Evolutionary conservation across 2,329 filamentous ascomycete species (phyloP).

Genomic region (Fusarium heterosporum): DNA sequence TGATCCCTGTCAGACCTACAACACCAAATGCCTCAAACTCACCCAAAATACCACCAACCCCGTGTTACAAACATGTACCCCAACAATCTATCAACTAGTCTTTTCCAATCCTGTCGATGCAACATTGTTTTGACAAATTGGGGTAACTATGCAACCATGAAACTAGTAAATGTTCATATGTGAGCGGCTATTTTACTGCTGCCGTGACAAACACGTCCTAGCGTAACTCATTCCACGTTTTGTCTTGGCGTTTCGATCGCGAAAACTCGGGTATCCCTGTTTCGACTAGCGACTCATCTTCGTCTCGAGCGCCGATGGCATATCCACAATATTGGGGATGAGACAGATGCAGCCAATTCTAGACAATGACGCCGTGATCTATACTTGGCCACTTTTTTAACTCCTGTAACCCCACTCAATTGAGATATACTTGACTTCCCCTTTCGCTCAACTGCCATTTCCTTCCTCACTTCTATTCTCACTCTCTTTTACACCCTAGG

Average conservation of each 20-base stretch:
- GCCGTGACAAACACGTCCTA: not conserved
- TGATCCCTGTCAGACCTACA: constrained; percentile 3
- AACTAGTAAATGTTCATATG: constrained; percentile 2
- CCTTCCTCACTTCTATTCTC: not conserved
- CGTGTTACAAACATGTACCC: constrained; percentile 9
- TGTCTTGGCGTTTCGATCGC: constrained; percentile 26
- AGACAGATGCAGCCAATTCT: not conserved
- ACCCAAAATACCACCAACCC: constrained; percentile 19
- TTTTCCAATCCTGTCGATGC: not conserved
- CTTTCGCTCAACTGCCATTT: not conserved
- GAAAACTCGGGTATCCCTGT: not conserved
- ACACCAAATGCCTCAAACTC: constrained; percentile 10
- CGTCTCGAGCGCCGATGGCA: not conserved
- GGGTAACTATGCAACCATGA: not conserved
- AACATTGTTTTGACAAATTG: not conserved
- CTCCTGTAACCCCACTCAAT: not conserved
- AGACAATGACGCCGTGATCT: not conserved
- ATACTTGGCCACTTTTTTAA: not conserved
- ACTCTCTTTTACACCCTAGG: not conserved
- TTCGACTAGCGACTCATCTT: not conserved
- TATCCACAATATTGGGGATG: not conserved
- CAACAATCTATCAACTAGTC: not conserved
- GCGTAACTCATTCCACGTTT: constrained; percentile 16
- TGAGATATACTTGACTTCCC: not conserved
- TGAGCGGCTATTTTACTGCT: not conserved